A percentile compares a stretch with the other conserved stretches of the same genome.
These are phyloP conservation scores for Salix dunnii DNA, from an alignment of 345 rosid species.

Conservation along the genomic window DNA sequence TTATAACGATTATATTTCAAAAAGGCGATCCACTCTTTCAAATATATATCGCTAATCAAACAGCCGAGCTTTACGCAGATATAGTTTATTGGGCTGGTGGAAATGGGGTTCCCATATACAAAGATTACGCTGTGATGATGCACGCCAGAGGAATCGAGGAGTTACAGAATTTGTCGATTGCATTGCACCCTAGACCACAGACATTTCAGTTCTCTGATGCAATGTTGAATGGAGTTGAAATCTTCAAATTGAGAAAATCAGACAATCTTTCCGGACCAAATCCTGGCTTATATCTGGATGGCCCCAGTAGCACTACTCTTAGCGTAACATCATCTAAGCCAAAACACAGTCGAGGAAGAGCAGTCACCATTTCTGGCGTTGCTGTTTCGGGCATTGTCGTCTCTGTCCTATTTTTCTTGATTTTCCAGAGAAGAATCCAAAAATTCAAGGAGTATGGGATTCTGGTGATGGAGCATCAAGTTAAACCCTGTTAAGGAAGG, in stretches of 20 bases:
- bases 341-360: not conserved
- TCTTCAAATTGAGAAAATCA: too few species aligned
- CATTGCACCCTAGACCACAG: too few species aligned
- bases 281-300: not conserved
- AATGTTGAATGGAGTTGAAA: too few species aligned
- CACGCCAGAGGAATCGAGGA: too few species aligned
- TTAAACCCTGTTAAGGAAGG: too few species aligned
- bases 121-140: too few species aligned
- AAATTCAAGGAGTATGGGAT: too few species aligned
- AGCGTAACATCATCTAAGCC: conserved; percentile 23
- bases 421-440: not conserved
- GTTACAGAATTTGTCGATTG: too few species aligned
- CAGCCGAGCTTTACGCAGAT: not conserved
- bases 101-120: too few species aligned
- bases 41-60: conserved; percentile 7
- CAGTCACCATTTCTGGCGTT: not conserved
- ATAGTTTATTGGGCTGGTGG: conserved; percentile 3
- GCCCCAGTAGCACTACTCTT: not conserved
- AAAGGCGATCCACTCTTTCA: not conserved
- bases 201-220: too few species aligned
- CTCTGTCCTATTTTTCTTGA: not conserved
- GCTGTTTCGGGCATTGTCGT: not conserved
- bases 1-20: not conserved
- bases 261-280: too few species aligned
- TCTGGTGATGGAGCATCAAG: not conserved